Evolutionary conservation across 768 basidiomycete genomes (phyloP), one percentile per base, ranked within the genome.

Genomic region (Psilocybe cyanescens): DNA sequence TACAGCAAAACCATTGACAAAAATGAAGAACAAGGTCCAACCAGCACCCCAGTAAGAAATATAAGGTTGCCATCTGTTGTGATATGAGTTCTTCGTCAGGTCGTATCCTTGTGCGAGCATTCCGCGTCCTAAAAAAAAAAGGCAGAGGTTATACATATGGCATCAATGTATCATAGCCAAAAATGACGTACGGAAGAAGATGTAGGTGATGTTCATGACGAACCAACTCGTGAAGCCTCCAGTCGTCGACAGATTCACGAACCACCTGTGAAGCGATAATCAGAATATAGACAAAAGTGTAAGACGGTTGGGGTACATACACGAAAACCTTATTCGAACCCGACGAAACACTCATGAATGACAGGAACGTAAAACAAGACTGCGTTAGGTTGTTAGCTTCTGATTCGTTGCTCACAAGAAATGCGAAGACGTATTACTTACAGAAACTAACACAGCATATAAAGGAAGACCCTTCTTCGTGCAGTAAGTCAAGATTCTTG

Each of bases 181-280:
- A 35, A 19, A 30, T 33, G 49, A 78, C 87, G 64, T 63, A 86
- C 88, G 83, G 79, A 89, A 93, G 74, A 76, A 84, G 57, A 91
- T 68, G 75, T 89, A 94, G 14, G 91, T 91, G 30, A 90, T 59
- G 71, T 89, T 89, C 72, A 91, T 86, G 37, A 82, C 71, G 61
- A 80, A 79, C 90, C 90, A 92, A 50, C 83, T 77, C 65, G 88
- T 79, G 76, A 91, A 89, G 6, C 89, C 88, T 46, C 83, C 86
- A 35, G 88, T 84, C 9, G 89, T 85, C 3, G 83, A 79, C 59
- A 96, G 75, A 73, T 79, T 86, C 55, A 86, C 86, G 67, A 94
- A 86, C 89, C 88, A 92, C 67, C 82, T 85, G 61, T 16, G 60
- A 17, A 45, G 17, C 1, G 24, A 24, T 45, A 48, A 56, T 4